Base-by-base conservation (phyloP, 2,329 filamentous ascomycete species). In the Cladosporium sp. region DNA sequence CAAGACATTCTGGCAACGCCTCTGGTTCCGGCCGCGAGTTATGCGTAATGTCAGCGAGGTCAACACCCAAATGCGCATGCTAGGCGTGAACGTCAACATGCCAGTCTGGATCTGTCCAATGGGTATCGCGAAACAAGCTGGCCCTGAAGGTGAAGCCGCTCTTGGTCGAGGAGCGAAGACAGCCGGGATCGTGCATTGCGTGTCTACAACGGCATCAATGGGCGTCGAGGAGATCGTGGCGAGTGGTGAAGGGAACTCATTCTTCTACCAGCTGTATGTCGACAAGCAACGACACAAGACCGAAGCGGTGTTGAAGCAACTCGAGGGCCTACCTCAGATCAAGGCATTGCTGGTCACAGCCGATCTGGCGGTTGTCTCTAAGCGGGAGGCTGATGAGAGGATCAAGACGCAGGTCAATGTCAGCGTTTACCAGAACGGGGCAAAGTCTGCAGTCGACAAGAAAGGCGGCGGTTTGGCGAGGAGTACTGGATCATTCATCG, bases 381-480 rank as follows among this genome's bases (percentile, higher is more conserved):
- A 86, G 68, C 73, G 81, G 15, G 79, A 69, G 66, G 80, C 71
- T 2, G 76, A 78, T 62, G 75, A 79, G 64, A 66, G 75, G 37
- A 65, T 78, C 5, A 72, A 68, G 54, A 76, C 78, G 1, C 78
- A 83, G 55, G 77, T 76, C 53, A 74, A 56, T 3, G 80, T 59
- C 87, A 91, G 35, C 89, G 96, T 74, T 2, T 68, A 68, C 48
- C 47, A 89, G 83, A 61, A 88, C 84, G 78, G 80, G 42, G 74
- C 74, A 56, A 74, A 74, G 57, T 73, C 74, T 0, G 75, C 75
- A 13, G 78, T 80, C 56, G 83, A 83, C 67, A 66, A 72, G 54
- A 78, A 83, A 62, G 84, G 83, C 37, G 77, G 79, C 1, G 79
- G 82, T 10, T 62, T 85, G 53, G 78, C 82, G 22, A 68, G 84